phyloP scores from a whole-genome alignment of 1,284 basidiomycete genomes.

The Apiotrichum siamense region DNA sequence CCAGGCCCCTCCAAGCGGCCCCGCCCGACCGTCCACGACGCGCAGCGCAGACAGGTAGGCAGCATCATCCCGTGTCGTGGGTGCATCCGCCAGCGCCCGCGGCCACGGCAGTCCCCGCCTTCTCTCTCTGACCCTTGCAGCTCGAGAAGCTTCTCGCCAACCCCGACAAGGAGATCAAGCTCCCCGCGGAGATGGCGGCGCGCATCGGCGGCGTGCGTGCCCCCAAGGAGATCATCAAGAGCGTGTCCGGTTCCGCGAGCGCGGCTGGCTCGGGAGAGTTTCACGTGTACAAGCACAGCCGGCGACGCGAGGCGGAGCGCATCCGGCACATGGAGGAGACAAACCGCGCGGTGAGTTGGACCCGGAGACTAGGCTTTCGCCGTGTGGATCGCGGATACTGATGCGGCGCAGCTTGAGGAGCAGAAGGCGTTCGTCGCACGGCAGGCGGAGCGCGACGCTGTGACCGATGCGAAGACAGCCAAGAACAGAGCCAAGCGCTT shows the following conservation, averaged over 20 bases:
- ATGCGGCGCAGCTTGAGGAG: constrained; percentile 57
- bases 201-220: constrained; percentile 50
- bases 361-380: background rate
- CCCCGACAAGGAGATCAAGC: constrained; percentile 67
- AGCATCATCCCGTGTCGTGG: too few species aligned
- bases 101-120: too few species aligned
- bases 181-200: constrained; percentile 56
- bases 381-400: background rate
- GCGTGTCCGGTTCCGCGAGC: constrained; percentile 87
- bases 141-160: constrained; percentile 81
- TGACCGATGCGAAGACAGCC: constrained; percentile 75
- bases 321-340: constrained; percentile 84
- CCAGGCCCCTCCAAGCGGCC: constrained; percentile 18
- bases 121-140: constrained; percentile 44
- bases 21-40: constrained; percentile 25
- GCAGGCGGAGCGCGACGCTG: constrained; percentile 59
- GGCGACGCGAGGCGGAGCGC: constrained; percentile 91
- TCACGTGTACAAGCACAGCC: constrained; percentile 94
- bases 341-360: constrained; percentile 59
- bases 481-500: constrained; percentile 85
- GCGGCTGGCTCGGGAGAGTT: constrained; percentile 88
- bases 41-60: constrained; percentile 32
- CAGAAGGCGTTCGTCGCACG: constrained; percentile 61
- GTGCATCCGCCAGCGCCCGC: too few species aligned
- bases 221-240: constrained; percentile 95